A percentile compares a stretch with the other conserved stretches of the same genome.
phyloP scores from a whole-genome alignment of 2,329 filamentous ascomycete species.

The Penicillium brevicompactum region DNA sequence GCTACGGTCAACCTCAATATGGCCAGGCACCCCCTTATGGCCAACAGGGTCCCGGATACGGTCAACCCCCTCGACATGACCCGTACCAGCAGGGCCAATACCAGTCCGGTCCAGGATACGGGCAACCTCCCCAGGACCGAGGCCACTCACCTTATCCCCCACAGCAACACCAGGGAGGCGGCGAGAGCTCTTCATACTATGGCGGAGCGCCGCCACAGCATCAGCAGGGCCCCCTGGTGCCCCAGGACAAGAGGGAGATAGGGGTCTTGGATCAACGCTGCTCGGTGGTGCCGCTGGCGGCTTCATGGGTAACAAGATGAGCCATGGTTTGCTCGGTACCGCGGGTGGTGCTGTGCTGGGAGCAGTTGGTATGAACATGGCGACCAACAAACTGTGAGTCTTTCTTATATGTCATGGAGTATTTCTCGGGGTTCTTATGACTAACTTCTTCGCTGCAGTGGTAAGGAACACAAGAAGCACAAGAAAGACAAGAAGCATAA shows the following conservation, averaged over 20 bases:
- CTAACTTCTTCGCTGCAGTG: constrained; percentile 3
- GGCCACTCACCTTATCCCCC: constrained; percentile 32
- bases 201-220: constrained; percentile 18
- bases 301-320: constrained; percentile 22
- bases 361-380: constrained; percentile 22
- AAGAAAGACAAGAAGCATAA: constrained; percentile 21
- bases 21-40: constrained; percentile 20
- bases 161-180: constrained; percentile 31
- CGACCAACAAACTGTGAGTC: constrained; percentile 19
- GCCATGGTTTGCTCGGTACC: constrained; percentile 17
- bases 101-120: constrained; percentile 24
- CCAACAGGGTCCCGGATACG: constrained; percentile 5
- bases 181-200: constrained; percentile 38
- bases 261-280: constrained; percentile 24
- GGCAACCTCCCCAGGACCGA: constrained; percentile 28
- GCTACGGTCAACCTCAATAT: constrained; percentile 20
- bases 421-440: background rate
- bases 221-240: constrained; percentile 25
- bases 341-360: constrained; percentile 23
- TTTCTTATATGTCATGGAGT: background rate
- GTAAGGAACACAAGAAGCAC: constrained; percentile 18
- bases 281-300: constrained; percentile 23
- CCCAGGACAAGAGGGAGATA: constrained; percentile 19
- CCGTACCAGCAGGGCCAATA: constrained; percentile 12
- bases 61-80: constrained; percentile 12